Percentiles rank a stretch among this genome's conserved stretches.
Conservation (phyloP, 2,329 filamentous ascomycete genomes). For the Alternaria sp. region DNA sequence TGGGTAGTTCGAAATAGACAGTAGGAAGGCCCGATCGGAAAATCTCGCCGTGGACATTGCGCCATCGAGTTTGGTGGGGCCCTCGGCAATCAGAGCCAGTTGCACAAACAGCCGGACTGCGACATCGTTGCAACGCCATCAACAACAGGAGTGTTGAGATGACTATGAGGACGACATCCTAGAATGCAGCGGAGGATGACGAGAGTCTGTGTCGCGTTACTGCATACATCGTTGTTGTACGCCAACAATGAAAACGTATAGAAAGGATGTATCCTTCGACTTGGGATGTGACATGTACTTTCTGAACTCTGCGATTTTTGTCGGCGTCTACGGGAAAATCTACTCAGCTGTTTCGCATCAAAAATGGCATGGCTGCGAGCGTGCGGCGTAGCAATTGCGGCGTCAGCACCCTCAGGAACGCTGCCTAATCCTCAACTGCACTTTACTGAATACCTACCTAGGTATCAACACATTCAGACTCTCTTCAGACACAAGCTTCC, state of each 20-base stretch:
- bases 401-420: neutral
- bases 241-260: neutral
- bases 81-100: neutral
- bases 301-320: neutral
- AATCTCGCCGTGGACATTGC: neutral
- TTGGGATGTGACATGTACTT: neutral
- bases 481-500: neutral
- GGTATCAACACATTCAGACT: neutral
- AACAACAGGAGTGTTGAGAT: neutral
- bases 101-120: neutral
- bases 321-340: neutral
- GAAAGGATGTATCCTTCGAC: neutral
- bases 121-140: neutral
- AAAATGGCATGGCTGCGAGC: neutral
- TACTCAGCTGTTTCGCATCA: neutral
- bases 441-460: neutral
- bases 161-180: fast-evolving
- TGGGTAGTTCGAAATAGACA: neutral
- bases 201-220: neutral
- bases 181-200: neutral
- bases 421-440: neutral
- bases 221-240: neutral
- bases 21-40: neutral
- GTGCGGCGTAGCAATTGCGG: neutral
- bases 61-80: neutral